phyloP scores from a whole-genome alignment of 495 filamentous ascomycete genomes.

The Achaetomiella virescens region DNA sequence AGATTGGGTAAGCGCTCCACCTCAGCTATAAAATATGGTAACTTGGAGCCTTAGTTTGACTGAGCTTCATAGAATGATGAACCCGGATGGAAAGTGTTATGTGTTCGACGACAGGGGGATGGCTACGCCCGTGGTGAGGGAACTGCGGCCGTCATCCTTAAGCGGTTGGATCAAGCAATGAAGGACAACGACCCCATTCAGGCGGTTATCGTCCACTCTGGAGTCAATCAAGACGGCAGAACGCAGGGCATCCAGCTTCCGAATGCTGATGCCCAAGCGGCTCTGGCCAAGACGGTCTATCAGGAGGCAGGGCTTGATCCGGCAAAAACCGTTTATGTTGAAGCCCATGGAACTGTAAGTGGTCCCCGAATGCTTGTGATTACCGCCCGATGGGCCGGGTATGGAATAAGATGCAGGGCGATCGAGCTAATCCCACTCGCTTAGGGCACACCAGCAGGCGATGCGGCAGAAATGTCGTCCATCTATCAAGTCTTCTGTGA shows the following conservation, averaged over 20 bases:
- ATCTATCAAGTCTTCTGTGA: constrained; percentile 17
- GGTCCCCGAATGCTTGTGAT: no score
- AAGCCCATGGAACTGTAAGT: constrained; percentile 42
- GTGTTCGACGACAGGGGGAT: constrained; percentile 57
- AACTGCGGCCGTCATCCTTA: constrained; percentile 52
- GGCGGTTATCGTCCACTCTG: constrained; percentile 54
- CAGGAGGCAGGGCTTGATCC: background rate
- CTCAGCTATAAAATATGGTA: no score
- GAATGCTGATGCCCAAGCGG: constrained; percentile 18
- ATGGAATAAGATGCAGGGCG: no score
- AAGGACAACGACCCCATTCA: constrained; percentile 53
- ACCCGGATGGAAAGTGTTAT: constrained; percentile 4
- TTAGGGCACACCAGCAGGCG: constrained; percentile 42
- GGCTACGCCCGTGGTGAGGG: constrained; percentile 65
- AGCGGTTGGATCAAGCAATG: constrained; percentile 54
- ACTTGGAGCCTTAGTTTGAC: no score
- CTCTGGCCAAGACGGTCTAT: background rate
- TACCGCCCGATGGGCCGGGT: no score
- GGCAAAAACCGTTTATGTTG: constrained; percentile 20
- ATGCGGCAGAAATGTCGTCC: constrained; percentile 40
- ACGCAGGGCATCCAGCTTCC: constrained; percentile 56
- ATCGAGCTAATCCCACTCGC: no score
- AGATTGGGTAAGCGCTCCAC: no score
- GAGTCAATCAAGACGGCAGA: constrained; percentile 56
- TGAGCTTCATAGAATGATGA: no score